Evolutionary conservation across 1,284 basidiomycete genomes (phyloP).

Genomic region (Marasmius fiardii): DNA sequence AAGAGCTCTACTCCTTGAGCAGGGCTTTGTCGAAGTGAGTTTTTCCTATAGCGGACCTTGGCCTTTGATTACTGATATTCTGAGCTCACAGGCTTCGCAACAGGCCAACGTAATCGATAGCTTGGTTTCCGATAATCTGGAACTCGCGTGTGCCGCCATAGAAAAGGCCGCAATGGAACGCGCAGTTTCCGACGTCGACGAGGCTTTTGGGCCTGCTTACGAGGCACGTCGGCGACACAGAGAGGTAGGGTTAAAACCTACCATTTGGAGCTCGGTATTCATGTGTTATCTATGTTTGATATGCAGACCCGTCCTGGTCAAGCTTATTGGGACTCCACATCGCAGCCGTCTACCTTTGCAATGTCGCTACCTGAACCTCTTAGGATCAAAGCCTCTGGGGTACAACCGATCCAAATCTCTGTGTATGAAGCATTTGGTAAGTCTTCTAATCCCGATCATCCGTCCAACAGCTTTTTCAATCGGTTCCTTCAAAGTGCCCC

Average conservation of each 20-base stretch:
- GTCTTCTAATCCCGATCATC: conserved; percentile 14
- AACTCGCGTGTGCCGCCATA: conserved; percentile 91
- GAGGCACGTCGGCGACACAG: conserved; percentile 85
- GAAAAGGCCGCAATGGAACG: conserved; percentile 99
- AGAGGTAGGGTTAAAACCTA: conserved; percentile 49
- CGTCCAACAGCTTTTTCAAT: conserved; percentile 8
- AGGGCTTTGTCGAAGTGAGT: conserved; percentile 82
- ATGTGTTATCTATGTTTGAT: neutral
- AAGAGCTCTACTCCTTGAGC: conserved; percentile 75
- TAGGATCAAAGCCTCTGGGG: conserved; percentile 80
- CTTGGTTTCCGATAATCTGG: conserved; percentile 91
- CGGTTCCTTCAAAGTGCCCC: neutral
- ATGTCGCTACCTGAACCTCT: conserved; percentile 86
- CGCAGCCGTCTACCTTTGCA: conserved; percentile 73
- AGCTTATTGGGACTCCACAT: conserved; percentile 85
- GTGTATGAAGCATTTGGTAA: conserved; percentile 96
- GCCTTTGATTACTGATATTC: conserved; percentile 5
- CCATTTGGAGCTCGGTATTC: neutral
- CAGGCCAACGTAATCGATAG: conserved; percentile 69
- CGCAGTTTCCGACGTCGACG: conserved; percentile 93
- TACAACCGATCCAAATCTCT: conserved; percentile 79
- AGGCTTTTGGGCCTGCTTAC: conserved; percentile 82
- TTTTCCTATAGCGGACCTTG: neutral
- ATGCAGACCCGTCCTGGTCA: conserved; percentile 61
- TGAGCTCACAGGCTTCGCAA: conserved; percentile 50